These are phyloP conservation scores for Nasturtium officinale DNA, from an alignment of 345 rosid genomes.

Conservation along the genomic window DNA sequence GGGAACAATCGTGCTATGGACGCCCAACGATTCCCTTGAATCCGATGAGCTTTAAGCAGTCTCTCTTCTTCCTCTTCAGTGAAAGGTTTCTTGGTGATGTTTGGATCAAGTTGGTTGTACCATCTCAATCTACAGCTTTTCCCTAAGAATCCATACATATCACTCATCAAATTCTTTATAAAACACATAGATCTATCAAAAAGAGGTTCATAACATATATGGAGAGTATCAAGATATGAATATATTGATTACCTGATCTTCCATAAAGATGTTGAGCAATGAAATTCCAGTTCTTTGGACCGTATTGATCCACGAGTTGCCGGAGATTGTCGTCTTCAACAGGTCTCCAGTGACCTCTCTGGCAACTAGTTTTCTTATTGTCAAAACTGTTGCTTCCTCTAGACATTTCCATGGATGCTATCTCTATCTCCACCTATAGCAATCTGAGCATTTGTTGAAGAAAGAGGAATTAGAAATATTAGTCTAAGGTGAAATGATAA, in stretches of 20 bases:
- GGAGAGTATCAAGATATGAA: not conserved
- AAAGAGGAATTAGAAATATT: constrained; percentile 31
- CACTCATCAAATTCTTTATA: not conserved
- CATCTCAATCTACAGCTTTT: constrained; percentile 80
- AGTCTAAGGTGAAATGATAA: constrained; percentile 43
- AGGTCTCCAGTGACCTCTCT: constrained; percentile 75
- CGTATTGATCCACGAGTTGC: constrained; percentile 57
- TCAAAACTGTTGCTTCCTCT: constrained; percentile 42
- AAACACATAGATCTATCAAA: constrained; percentile 10
- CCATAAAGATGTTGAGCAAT: constrained; percentile 61
- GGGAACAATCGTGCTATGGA: constrained; percentile 59
- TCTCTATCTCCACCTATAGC: constrained; percentile 33
- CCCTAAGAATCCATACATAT: constrained; percentile 41
- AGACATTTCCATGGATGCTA: constrained; percentile 47
- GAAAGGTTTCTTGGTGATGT: constrained; percentile 63
- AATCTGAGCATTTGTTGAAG: constrained; percentile 30
- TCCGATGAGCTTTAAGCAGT: constrained; percentile 56
- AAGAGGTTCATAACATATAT: not conserved
- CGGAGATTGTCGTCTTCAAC: constrained; percentile 59
- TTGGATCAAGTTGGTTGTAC: constrained; percentile 78
- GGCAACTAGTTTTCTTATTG: constrained; percentile 46
- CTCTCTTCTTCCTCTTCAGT: constrained; percentile 68
- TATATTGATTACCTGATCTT: constrained; percentile 54
- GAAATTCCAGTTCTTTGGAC: constrained; percentile 68
- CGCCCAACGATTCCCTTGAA: constrained; percentile 76